Evolutionary conservation across 805 yeast genomes (phyloP), one percentile per base, ranked within the genome.

Genomic region (Metschnikowia henanensis): DNA sequence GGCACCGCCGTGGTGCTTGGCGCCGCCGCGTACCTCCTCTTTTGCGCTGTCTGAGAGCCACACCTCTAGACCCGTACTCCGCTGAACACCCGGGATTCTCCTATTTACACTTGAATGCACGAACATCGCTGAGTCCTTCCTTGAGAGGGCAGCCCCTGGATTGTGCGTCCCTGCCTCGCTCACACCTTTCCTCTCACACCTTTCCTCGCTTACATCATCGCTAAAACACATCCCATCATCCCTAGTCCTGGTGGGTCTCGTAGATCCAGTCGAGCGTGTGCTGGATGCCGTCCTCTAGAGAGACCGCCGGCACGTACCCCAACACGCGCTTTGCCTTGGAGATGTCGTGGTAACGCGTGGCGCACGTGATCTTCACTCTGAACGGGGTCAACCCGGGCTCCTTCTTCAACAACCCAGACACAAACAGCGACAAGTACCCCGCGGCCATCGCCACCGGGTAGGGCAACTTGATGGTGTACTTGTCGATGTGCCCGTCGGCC

Each of bases 331-430:
- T 90, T 4, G 99, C 98, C 65, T 90, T 92, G 29, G 86, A 57
- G 49, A 94, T 90, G 60, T 91, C 88, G 64, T 92, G 97, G 65
- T 94, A 94, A 65, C 99, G 84, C 49, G 79, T 80, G 17, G 98
- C 98, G 66, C 97, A 89, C 10, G 91, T 91, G 42, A 92, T 82
- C 51, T 81, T 85, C 18, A 90, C 99, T 66, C 98, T 81, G 70
- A 92, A 94, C 2, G 98, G 96, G 2, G 98, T 90, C 50, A 94
- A 73, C n/a, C 95, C 95, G 2, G 97, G 87, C 59, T 89, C 95
- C 64, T 87, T 88, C 2, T 92, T 87, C 3, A 79, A 58, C 6
- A 91, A 51, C 41, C 79, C 81, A 9, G 94, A 79, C 47, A 83
- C 77, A 57, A 80, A 78, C 55, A 85, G 87, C n/a, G 95, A 80